Conservation (phyloP, 495 filamentous ascomycete species). For the Clavariopsis aquatica region DNA sequence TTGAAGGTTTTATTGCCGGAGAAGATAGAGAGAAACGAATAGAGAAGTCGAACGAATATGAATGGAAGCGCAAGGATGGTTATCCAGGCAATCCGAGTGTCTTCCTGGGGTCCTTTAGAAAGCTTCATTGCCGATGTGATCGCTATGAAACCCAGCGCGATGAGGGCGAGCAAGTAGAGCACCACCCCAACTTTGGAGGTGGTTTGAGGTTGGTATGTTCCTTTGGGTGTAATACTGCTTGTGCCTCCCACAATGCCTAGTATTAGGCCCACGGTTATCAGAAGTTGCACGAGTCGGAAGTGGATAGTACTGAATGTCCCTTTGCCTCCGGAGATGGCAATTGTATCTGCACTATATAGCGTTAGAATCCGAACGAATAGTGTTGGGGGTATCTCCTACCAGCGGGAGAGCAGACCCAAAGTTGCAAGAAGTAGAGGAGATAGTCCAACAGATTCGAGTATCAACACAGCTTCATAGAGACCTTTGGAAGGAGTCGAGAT, state of each 20-base stretch:
- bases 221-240: not conserved
- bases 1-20: not conserved
- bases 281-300: not conserved
- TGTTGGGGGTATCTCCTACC: not conserved
- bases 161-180: not conserved
- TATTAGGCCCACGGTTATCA: not conserved
- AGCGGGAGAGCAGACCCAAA: not conserved
- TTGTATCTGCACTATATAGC: not conserved
- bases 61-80: not conserved
- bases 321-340: not conserved
- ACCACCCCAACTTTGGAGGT: not conserved
- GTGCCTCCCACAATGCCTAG: not conserved
- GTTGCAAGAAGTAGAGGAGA: constrained; percentile 3
- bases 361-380: not conserved
- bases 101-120: not conserved
- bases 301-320: not conserved
- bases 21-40: not conserved
- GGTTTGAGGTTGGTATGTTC: not conserved
- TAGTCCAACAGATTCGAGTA: not conserved
- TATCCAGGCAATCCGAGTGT: not conserved
- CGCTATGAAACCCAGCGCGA: not conserved
- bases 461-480: not conserved
- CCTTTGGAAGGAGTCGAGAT: not conserved
- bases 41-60: not conserved
- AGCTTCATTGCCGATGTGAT: not conserved